phyloP scores from a whole-genome alignment of 2,329 filamentous ascomycete species.

The Cryphonectria naterciae region DNA sequence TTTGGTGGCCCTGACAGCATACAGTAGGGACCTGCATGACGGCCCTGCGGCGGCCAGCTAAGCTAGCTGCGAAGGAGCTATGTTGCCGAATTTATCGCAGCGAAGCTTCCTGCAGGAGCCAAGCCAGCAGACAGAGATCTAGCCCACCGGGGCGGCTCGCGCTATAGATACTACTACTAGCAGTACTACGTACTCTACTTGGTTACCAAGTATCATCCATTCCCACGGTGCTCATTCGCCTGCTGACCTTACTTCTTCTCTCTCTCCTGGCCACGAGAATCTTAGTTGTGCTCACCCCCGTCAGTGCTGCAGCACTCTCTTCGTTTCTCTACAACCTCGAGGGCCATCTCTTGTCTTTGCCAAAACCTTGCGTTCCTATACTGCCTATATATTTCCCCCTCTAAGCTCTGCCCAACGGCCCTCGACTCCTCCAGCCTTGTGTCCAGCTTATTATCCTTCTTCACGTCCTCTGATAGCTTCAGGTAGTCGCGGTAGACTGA shows the following conservation, averaged over 20 bases:
- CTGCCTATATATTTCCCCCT: neutral
- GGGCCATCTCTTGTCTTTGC: neutral
- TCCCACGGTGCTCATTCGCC: neutral
- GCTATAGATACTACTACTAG: neutral
- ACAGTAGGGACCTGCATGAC: conserved; percentile 3
- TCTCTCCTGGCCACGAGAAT: conserved; percentile 2
- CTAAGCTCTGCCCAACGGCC: neutral
- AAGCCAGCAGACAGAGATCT: neutral
- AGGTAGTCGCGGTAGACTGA: neutral
- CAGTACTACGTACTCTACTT: neutral
- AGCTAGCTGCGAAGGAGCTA: conserved; percentile 12
- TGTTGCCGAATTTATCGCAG: conserved; percentile 29
- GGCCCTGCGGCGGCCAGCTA: conserved; percentile 5
- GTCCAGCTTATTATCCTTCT: neutral
- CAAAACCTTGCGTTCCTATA: neutral
- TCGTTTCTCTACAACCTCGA: conserved; percentile 2
- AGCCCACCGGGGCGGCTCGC: conserved; percentile 13
- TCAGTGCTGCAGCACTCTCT: neutral
- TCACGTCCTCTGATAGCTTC: neutral
- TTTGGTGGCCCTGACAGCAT: conserved; percentile 5
- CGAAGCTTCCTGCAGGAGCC: conserved; percentile 23
- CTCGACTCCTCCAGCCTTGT: neutral
- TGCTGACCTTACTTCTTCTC: neutral
- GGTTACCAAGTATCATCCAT: neutral
- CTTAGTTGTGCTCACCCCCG: conserved; percentile 1